Percentiles rank a stretch among this genome's conserved stretches.
These are phyloP conservation scores for Zizania palustris DNA, from an alignment of 202 grass and related monocot species.

Conservation along the genomic window DNA sequence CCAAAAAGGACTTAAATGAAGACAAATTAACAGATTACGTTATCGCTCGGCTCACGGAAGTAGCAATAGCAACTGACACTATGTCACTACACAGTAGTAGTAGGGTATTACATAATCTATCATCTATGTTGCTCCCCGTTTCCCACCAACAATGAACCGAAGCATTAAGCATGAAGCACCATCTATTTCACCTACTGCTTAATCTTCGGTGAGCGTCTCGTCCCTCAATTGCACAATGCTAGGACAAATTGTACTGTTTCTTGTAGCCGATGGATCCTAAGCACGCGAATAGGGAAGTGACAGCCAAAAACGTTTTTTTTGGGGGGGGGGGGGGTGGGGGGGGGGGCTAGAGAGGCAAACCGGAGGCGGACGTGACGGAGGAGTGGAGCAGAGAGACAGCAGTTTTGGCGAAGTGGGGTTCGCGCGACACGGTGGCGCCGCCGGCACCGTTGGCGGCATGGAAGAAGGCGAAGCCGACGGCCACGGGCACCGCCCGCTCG, in stretches of 20 bases:
- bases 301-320: background rate
- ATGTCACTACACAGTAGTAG: background rate
- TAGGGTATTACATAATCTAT: background rate
- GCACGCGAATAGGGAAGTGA: slow-evolving; percentile 16
- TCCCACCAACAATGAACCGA: background rate
- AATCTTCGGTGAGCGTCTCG: background rate
- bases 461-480: slow-evolving; percentile 85
- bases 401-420: slow-evolving; percentile 88
- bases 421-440: slow-evolving; percentile 63
- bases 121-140: background rate
- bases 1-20: slow-evolving; percentile 24
- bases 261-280: slow-evolving; percentile 15
- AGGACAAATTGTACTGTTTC: background rate
- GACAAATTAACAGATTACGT: slow-evolving; percentile 23
- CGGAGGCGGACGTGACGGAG: slow-evolving; percentile 69
- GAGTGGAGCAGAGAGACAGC: slow-evolving; percentile 89
- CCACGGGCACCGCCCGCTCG: slow-evolving; percentile 57
- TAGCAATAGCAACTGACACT: slow-evolving; percentile 17
- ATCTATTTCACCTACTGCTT: background rate
- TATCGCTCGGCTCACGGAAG: background rate
- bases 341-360: slow-evolving; percentile 31
- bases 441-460: slow-evolving; percentile 71
- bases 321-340: background rate
- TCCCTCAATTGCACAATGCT: slow-evolving; percentile 1
- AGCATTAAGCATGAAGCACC: slow-evolving; percentile 20